Evolutionary conservation across 176 grass and related monocot species (phyloP), one percentile per base, ranked within the genome.

Genomic region (Oryza nivara): DNA sequence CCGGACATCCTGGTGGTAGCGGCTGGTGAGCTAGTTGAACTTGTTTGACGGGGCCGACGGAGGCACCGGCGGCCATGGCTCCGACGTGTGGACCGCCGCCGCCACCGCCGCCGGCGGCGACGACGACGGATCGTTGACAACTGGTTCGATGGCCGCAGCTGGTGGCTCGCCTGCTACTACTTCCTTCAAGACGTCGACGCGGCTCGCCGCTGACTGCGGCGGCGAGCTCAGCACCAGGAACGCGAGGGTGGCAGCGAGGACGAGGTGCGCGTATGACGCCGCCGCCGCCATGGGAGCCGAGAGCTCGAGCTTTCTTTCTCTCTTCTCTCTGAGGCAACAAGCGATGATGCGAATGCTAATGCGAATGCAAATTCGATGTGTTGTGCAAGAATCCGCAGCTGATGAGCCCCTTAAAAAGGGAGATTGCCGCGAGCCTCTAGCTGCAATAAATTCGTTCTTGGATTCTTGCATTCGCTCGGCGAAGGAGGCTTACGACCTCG

Each of bases 201-300:
- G 64, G 3, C 9, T 82, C 49, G 25, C 65, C 3, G 26, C n/a
- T 20, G 19, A 11, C 23, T 49, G 41, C 30, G 28, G 30, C 73
- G 10, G 64, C 44, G 51, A 20, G 6, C 4, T 12, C 13, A 87
- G 65, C 25, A 77, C 20, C 72, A 87, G 51, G 72, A 87, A 70
- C 7, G 65, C 79, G 13, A 87, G 64, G 26, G 19, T 45, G 19
- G 86, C 19, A 28, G 46, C 40, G 65, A 82, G 40, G 79, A 36
- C 26, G 11, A 88, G 72, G 9, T 61, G 49, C 26, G 38, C 25
- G 9, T 77, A 17, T 6, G 73, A 34, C 5, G 73, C 63, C 2
- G 73, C 79, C 79, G 82, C 81, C 49, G 44, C 65, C 79, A 77
- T 82, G 19, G 44, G 32, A 56, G 47, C 32, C 54, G 54, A 58